Evolutionary conservation across 1,284 basidiomycete genomes (phyloP), one percentile per base, ranked within the genome.

Genomic region (Sphaerobolus stellatus): DNA sequence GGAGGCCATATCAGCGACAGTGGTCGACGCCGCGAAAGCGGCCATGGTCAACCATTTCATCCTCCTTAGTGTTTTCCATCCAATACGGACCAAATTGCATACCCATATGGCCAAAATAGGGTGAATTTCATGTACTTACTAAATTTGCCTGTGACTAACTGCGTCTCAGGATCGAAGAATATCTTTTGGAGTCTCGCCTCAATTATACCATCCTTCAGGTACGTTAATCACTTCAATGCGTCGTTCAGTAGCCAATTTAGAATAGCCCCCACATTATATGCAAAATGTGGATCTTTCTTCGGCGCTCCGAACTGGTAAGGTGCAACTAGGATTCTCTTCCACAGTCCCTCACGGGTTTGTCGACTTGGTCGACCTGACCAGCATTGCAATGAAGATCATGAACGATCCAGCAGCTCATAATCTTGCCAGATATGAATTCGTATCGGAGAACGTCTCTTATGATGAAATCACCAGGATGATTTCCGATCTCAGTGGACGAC

Each of bases 11-110:
- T n/a, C n/a, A n/a, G n/a, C n/a, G n/a, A n/a, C 67, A 16, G 59
- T 75, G 43, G 68, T 71, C 18, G 69, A 74, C 27, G 71, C 71
- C 1, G 69, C 73, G 1, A 63, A 62, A 45, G 59, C 58, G 11
- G 68, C 66, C n/a, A 70, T 70, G 30, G 70, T 74, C 29, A 63
- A 72, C 58, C 73, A 75, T 57, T 68, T 75, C 46, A 68, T 77
- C 38, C 74, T 70, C 54, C 70, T 65, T 60, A 69, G 69, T 57
- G 66, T 71, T 41, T 58, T 70, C 30, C 65, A 67, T 43, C 66
- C 68, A 6, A 60, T 69, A 34, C 54, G 71, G 8, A 63, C 64
- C 24, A 67, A 70, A 61, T 54, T 71, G 50, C 52, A 67, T 46
- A 68, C 71, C 56, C 70, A 72, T 56, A 63, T 66, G 50, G 61